These are phyloP conservation scores for Pilatotrama ljubarskyi DNA, from an alignment of 768 basidiomycete species.

Conservation along the genomic window DNA sequence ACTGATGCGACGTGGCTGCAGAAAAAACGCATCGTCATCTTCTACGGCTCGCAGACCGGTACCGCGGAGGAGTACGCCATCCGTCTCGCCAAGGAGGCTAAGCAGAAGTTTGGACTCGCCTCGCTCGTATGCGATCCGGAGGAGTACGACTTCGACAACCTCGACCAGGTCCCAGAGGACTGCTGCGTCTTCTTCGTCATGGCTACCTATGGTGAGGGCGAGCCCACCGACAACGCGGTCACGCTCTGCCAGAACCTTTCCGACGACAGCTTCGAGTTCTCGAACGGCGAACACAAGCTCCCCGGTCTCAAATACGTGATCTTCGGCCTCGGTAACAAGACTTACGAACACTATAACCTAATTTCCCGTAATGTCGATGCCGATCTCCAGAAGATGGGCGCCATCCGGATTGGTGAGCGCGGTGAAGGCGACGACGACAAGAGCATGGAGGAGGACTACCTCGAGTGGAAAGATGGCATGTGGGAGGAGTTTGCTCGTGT, in stretches of 20 bases:
- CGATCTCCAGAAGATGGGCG: conserved; percentile 77
- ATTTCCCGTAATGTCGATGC: conserved; percentile 81
- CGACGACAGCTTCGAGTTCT: conserved; percentile 87
- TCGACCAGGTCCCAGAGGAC: conserved; percentile 88
- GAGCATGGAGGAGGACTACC: conserved; percentile 99
- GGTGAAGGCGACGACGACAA: conserved; percentile 99
- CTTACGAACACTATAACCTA: conserved; percentile 95
- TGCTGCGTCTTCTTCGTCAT: conserved; percentile 91
- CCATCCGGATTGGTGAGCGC: conserved; percentile 77
- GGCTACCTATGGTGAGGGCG: conserved; percentile 98
- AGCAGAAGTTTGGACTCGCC: conserved; percentile 91
- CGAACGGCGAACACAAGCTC: conserved; percentile 72
- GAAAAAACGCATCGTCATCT: conserved; percentile 97
- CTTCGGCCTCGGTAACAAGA: conserved; percentile 90
- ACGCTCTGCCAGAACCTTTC: conserved; percentile 90
- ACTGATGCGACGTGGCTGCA: conserved; percentile 34
- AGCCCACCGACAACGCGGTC: conserved; percentile 97
- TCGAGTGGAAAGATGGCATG: conserved; percentile 99
- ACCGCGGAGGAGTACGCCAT: conserved; percentile 99
- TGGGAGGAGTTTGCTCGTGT: conserved; percentile 85
- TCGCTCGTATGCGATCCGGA: conserved; percentile 98
- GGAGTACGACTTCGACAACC: conserved; percentile 97
- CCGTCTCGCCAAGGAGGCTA: conserved; percentile 96
- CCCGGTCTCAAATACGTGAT: conserved; percentile 91
- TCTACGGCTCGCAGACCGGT: conserved; percentile 98